Evolutionary conservation across 306 rosid genomes (phyloP).

Genomic region (Abrus precatorius): DNA sequence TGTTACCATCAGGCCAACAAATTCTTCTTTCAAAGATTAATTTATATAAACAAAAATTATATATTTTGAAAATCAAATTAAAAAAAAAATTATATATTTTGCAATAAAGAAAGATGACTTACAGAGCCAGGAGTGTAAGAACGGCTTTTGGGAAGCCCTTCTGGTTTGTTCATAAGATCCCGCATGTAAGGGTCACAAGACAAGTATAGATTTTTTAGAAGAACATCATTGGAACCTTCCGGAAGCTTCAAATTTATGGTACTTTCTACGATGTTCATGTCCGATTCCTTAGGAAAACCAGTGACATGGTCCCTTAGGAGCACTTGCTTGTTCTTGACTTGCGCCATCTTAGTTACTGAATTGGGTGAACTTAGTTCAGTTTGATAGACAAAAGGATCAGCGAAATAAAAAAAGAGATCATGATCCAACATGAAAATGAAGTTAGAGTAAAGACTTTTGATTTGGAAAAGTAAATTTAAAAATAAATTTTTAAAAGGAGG

Average conservation of each 20-base stretch:
- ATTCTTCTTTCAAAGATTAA: background rate
- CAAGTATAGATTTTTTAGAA: constrained; percentile 47
- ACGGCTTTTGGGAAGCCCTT: background rate
- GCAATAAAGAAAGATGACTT: background rate
- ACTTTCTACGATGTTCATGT: constrained; percentile 41
- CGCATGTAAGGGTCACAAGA: constrained; percentile 53
- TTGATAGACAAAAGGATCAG: too few relatives aligned
- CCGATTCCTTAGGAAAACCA: constrained; percentile 52
- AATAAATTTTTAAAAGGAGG: too few relatives aligned
- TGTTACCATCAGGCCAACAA: background rate
- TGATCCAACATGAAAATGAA: too few relatives aligned
- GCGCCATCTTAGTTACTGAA: constrained; percentile 28
- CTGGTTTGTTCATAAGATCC: constrained; percentile 42
- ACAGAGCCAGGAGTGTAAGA: constrained; percentile 41
- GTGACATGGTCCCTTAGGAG: constrained; percentile 31
- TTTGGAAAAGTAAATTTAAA: too few relatives aligned
- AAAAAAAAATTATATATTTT: background rate
- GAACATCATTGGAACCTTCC: constrained; percentile 40
- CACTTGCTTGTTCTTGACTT: constrained; percentile 48
- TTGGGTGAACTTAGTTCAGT: background rate
- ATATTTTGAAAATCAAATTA: background rate
- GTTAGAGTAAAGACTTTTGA: too few relatives aligned
- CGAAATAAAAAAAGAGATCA: too few relatives aligned
- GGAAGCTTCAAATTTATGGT: constrained; percentile 43
- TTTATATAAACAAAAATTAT: background rate